A percentile compares a stretch with the other conserved stretches of the same genome.
Conservation (phyloP, 1,139 yeast species). For the Debaryomycetaceae sp. region DNA sequence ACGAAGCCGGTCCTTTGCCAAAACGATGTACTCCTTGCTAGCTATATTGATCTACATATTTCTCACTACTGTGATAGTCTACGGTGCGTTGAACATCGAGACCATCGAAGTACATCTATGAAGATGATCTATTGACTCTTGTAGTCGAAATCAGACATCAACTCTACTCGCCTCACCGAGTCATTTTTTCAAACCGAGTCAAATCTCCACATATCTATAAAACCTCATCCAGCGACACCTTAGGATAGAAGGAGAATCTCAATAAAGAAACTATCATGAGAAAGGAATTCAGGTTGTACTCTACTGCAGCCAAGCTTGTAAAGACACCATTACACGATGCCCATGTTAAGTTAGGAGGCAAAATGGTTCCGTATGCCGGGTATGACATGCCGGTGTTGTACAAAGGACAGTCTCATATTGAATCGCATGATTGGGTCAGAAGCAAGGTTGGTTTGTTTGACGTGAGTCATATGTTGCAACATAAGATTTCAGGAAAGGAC, state of each 20-base stretch:
- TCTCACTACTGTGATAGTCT: constrained; percentile 4
- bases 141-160: neutral
- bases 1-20: constrained; percentile 6
- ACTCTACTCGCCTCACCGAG: neutral
- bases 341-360: constrained; percentile 77
- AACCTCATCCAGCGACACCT: neutral
- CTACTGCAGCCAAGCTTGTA: constrained; percentile 30
- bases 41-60: constrained; percentile 9
- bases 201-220: neutral
- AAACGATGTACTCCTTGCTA: constrained; percentile 10
- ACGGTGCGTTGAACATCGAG: constrained; percentile 1
- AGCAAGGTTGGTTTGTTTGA: constrained; percentile 85
- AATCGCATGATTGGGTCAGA: constrained; percentile 94
- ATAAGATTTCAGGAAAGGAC: constrained; percentile 64
- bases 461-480: constrained; percentile 97
- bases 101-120: neutral
- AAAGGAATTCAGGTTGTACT: constrained; percentile 20
- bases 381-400: constrained; percentile 92
- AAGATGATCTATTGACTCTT: neutral
- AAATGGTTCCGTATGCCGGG: constrained; percentile 94
- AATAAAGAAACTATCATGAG: neutral
- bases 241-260: neutral
- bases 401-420: constrained; percentile 77
- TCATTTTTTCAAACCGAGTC: constrained; percentile 1
- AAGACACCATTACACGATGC: constrained; percentile 83